Evolutionary conservation across 164 flowering plant species (phyloP).

Genomic region (Annona cherimola): DNA sequence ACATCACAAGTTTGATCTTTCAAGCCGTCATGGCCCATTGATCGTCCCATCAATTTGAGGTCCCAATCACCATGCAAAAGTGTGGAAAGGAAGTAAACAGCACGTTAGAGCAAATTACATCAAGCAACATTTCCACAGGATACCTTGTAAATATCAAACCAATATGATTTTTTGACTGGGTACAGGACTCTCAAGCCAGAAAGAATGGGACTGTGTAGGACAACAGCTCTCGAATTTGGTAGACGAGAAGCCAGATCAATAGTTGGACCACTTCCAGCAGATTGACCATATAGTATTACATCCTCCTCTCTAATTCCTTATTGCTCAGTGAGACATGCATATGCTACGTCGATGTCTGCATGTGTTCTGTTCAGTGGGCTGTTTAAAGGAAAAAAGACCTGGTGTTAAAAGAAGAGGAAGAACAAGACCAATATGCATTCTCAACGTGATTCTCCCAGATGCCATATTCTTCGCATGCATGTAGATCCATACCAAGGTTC

Average conservation of each 20-base stretch:
- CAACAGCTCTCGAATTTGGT: constrained; percentile 75
- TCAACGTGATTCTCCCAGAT: neutral
- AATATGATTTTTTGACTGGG: constrained; percentile 72
- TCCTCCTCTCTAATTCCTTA: constrained; percentile 87
- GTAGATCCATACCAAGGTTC: too few relatives aligned
- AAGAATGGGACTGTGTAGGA: constrained; percentile 85
- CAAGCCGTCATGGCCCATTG: neutral
- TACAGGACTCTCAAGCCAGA: constrained; percentile 90
- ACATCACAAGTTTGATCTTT: neutral
- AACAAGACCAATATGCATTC: neutral
- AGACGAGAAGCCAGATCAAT: constrained; percentile 77
- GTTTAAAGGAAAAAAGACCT: constrained; percentile 32
- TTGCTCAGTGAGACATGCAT: constrained; percentile 80
- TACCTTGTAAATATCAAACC: constrained; percentile 99
- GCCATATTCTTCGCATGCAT: too few relatives aligned
- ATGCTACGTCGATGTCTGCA: constrained; percentile 86
- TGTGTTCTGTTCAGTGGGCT: constrained; percentile 84
- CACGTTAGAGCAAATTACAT: neutral
- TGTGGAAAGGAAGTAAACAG: neutral
- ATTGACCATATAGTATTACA: constrained; percentile 82
- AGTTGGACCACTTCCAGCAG: constrained; percentile 97
- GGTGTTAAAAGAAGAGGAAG: neutral
- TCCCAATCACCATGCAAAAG: neutral
- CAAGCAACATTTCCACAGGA: neutral
- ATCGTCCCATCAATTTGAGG: neutral